Percentiles rank a stretch among this genome's conserved stretches.
Conservation (phyloP, 2,329 filamentous ascomycete species). For the Boeremia exigua region DNA sequence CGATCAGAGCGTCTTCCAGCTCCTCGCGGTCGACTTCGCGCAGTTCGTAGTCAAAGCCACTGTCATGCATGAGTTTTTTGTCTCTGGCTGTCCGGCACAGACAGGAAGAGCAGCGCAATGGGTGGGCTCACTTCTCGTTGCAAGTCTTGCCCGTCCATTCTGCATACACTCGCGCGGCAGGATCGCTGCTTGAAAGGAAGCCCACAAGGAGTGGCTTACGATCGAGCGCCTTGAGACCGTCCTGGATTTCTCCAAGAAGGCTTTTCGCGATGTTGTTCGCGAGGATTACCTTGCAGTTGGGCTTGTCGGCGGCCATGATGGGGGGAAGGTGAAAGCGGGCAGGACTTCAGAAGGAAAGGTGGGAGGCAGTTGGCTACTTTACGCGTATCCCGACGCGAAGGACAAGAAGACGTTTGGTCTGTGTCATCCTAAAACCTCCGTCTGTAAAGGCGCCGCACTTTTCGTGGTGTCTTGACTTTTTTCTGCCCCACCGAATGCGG, state of each 20-base stretch:
- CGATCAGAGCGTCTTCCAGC: conserved; percentile 86
- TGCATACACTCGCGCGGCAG: conserved; percentile 89
- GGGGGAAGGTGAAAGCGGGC: conserved; percentile 18
- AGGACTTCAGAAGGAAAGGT: not conserved
- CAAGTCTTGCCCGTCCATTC: conserved; percentile 98
- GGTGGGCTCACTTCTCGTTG: conserved; percentile 80
- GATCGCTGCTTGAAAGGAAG: conserved; percentile 90
- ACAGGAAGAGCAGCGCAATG: conserved; percentile 17
- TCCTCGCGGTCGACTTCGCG: conserved; percentile 83
- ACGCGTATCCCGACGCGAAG: conserved; percentile 11
- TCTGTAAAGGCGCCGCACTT: conserved; percentile 11
- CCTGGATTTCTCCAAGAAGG: conserved; percentile 77
- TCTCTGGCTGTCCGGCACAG: not conserved
- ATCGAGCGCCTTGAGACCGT: conserved; percentile 74
- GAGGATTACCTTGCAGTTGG: conserved; percentile 88
- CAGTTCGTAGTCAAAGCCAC: conserved; percentile 89
- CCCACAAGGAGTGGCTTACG: conserved; percentile 82
- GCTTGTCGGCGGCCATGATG: conserved; percentile 47
- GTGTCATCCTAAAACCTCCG: conserved; percentile 20
- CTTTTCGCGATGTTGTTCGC: conserved; percentile 85
- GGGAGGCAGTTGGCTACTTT: conserved; percentile 9
- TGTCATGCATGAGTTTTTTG: conserved; percentile 45
- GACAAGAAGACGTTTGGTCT: conserved; percentile 17
- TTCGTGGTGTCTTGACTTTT: conserved; percentile 19
- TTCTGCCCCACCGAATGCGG: conserved; percentile 18